These are phyloP conservation scores for Syzygium jambos DNA, from an alignment of 345 rosid species.

Conservation along the genomic window DNA sequence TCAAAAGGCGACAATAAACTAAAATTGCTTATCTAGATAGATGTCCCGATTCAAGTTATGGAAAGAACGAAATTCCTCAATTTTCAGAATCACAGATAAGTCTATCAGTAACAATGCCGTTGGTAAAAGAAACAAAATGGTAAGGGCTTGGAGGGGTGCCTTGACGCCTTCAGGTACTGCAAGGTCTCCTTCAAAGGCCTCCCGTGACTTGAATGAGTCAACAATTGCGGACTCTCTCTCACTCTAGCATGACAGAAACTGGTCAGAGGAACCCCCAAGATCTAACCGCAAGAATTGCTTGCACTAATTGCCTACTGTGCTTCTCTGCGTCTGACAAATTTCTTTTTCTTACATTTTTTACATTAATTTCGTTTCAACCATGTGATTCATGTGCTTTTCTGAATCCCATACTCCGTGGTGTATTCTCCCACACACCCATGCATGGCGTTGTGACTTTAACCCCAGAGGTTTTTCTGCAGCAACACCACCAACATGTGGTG, in stretches of 20 bases:
- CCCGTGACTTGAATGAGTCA: conserved; percentile 12
- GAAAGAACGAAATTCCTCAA: too few relatives aligned
- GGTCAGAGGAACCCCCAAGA: conserved; percentile 8
- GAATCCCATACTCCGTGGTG: neutral
- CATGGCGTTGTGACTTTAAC: neutral
- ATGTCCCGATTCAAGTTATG: too few relatives aligned
- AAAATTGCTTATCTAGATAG: too few relatives aligned
- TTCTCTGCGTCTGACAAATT: neutral
- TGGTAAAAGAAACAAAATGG: neutral
- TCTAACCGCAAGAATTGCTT: conserved; percentile 1
- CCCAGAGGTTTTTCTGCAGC: neutral
- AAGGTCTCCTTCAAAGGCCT: neutral
- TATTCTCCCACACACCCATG: neutral
- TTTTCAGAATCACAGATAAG: neutral
- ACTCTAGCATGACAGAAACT: neutral
- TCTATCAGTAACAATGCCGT: neutral
- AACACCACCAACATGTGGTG: neutral
- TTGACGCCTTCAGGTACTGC: neutral
- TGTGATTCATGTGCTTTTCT: conserved; percentile 2
- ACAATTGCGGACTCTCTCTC: conserved; percentile 16
- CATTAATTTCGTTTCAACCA: neutral
- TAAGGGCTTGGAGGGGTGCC: neutral
- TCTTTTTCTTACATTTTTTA: neutral
- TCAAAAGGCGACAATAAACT: too few relatives aligned
- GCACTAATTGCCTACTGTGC: neutral